phyloP scores from a whole-genome alignment of 2,329 filamentous ascomycete genomes.

The Xylariales sp. region DNA sequence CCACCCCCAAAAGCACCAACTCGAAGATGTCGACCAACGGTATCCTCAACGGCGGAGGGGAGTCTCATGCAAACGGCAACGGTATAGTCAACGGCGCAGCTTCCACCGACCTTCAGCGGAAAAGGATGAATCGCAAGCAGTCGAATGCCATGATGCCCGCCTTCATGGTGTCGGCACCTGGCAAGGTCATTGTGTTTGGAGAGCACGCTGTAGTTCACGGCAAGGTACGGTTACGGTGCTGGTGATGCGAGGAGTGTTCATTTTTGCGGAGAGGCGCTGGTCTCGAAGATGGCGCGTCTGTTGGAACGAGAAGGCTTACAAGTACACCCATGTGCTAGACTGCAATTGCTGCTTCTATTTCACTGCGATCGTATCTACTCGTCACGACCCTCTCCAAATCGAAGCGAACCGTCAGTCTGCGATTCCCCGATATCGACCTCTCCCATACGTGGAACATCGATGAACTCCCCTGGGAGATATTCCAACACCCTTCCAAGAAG shows the following conservation, averaged over 20 bases:
- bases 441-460: slow-evolving; percentile 94
- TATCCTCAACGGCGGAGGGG: slow-evolving; percentile 21
- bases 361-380: slow-evolving; percentile 91
- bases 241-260: too few species aligned
- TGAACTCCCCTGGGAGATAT: slow-evolving; percentile 79
- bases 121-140: slow-evolving; percentile 47
- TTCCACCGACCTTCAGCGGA: slow-evolving; percentile 24
- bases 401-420: slow-evolving; percentile 78
- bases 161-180: slow-evolving; percentile 97
- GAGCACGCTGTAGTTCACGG: slow-evolving; percentile 98
- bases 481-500: slow-evolving; percentile 79
- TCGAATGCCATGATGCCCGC: slow-evolving; percentile 72
- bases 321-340: slow-evolving; percentile 43
- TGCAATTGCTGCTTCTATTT: slow-evolving; percentile 92
- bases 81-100: slow-evolving; percentile 20
- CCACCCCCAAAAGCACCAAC: slow-evolving; percentile 20
- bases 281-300: not conserved
- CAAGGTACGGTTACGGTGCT: slow-evolving; percentile 62
- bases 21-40: slow-evolving; percentile 27
- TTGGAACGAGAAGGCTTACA: not conserved
- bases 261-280: too few species aligned
- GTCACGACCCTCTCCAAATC: slow-evolving; percentile 94
- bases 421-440: slow-evolving; percentile 87
- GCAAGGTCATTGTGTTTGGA: slow-evolving; percentile 97
- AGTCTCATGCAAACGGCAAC: slow-evolving; percentile 17